Evolutionary conservation across 805 yeast species (phyloP), one percentile per base, ranked within the genome.

Genomic region (Dipodascus geniculatus): DNA sequence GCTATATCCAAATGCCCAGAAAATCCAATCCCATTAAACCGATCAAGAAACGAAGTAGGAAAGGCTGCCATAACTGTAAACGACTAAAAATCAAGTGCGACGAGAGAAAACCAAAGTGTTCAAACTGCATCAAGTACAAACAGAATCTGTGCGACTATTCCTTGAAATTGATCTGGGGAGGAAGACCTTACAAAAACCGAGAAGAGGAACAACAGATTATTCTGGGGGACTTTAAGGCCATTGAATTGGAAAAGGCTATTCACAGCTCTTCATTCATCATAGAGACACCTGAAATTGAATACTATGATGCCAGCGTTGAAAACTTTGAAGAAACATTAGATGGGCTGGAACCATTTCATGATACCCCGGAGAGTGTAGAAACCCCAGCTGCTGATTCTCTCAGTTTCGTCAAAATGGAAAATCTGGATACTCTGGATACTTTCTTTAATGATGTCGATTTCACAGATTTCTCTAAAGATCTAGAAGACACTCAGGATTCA

Each of bases 101-200:
- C 59, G 91, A 85, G 63, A 57, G 52, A 19, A 82, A 81, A 61
- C 93, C 93, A 0, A 56, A 61, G 0, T 85, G 95, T 60, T 60
- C 74, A 0, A 72, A 76, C 54, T 85, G 95, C 63, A 44, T 61
- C 1, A 79, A 76, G 56, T 38, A 38, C 44, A 65, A 74, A 1
- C 65, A 68, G 0, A 53, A 60, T 8, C 55, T 59, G 1, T 85
- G 93, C 66, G 89, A 83, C 61, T 85, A 85, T 59, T 70, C 82
- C 2, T 60, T 85, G 8, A 77, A 74, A 56, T 68, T 85, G 31
- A 76, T 80, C 0, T 85, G 91, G 91, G 89, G 87, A 19, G 90
- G 90, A 0, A 66, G 89, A 50, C 87, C 87, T 77, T 72, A 63
- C 78, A 78, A 70, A 68, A 62, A 63, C 71, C 58, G 67, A 64